Percentiles rank a stretch among this genome's conserved stretches.
Evolutionary conservation across 352 stramenopile species (phyloP).

Genomic region (Lagenidium giganteum): DNA sequence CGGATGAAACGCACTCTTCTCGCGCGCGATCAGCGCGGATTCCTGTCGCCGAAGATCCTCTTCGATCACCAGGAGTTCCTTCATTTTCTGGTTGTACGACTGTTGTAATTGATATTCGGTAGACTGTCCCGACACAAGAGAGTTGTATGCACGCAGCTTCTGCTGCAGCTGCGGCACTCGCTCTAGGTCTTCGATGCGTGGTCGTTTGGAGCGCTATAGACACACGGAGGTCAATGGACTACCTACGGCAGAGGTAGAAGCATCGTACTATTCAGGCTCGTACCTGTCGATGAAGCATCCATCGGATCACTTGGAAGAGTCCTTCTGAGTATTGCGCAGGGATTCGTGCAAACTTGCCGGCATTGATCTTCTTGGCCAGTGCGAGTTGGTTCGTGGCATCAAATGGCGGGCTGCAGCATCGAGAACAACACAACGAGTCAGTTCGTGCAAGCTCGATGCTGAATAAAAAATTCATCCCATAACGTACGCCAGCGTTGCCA

Average conservation of each 20-base stretch:
- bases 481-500: constrained; percentile 77
- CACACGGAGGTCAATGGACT: too few relatives aligned
- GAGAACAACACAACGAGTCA: not conserved
- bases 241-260: not conserved
- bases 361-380: constrained; percentile 92
- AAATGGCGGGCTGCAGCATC: constrained; percentile 71
- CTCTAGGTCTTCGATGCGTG: constrained; percentile 82
- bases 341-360: constrained; percentile 88
- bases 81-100: constrained; percentile 86
- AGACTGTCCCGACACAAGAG: too few relatives aligned
- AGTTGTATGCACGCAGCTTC: constrained; percentile 75
- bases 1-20: too few relatives aligned
- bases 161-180: constrained; percentile 77
- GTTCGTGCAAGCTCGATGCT: not conserved
- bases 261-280: too few relatives aligned
- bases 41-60: constrained; percentile 83
- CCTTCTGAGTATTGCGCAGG: constrained; percentile 88
- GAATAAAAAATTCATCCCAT: not conserved
- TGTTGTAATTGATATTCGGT: constrained; percentile 73
- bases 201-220: constrained; percentile 72
- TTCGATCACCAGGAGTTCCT: constrained; percentile 80
- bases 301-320: constrained; percentile 86
- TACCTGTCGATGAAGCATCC: constrained; percentile 82
- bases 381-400: constrained; percentile 90
- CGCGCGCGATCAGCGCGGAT: constrained; percentile 71